Evolutionary conservation across 176 grass and related monocot genomes (phyloP).

Genomic region (Oryza glumipatula): DNA sequence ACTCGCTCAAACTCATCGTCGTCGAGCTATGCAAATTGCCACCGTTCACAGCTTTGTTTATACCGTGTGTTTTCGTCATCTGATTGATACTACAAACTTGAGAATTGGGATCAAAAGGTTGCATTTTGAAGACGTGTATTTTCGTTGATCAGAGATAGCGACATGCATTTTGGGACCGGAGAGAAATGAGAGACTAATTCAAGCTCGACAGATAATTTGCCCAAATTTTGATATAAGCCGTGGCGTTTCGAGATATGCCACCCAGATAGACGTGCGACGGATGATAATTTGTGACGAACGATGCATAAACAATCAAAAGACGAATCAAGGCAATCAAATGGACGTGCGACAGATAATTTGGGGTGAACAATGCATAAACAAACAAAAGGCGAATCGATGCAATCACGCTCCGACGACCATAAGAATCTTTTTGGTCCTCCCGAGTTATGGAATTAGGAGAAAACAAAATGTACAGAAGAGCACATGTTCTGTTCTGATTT

Average conservation of each 20-base stretch:
- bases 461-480: conserved; percentile 34
- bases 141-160: background rate
- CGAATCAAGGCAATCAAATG: too few species aligned
- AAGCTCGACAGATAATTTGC: too few species aligned
- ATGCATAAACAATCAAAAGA: too few species aligned
- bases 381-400: background rate
- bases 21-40: background rate
- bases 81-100: background rate
- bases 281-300: too few species aligned
- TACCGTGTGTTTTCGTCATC: background rate
- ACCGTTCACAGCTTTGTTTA: background rate
- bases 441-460: background rate
- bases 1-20: conserved; percentile 15
- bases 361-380: background rate
- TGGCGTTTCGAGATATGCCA: background rate
- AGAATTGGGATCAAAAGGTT: background rate
- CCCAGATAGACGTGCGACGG: too few species aligned
- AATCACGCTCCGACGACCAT: background rate
- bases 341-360: background rate
- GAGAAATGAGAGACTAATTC: background rate
- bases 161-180: background rate
- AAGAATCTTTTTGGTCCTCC: background rate
- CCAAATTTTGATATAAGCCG: background rate
- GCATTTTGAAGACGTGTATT: background rate
- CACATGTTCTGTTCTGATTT: conserved; percentile 17